Conservation (phyloP, 768 basidiomycete genomes). For the Cyclocybe aegerita region DNA sequence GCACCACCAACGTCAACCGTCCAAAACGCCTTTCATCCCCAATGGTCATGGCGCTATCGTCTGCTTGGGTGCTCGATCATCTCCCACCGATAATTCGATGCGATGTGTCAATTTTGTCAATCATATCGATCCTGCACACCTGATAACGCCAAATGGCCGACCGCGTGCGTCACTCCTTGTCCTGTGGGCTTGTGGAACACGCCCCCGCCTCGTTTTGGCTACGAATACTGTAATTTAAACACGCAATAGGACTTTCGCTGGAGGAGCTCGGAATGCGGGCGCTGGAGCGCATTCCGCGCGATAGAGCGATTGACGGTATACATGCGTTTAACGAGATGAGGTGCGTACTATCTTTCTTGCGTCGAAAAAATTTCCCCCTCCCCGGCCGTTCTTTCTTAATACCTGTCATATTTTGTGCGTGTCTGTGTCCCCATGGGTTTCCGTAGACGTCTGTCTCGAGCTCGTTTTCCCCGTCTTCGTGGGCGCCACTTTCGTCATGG, state of each 20-base stretch:
- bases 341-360: constrained; percentile 40
- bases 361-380: neutral
- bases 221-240: neutral
- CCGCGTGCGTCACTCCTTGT: neutral
- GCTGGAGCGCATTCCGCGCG: constrained; percentile 69
- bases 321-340: constrained; percentile 83
- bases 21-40: too few species aligned
- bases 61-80: too few species aligned
- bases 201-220: neutral
- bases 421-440: too few species aligned
- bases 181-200: neutral
- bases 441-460: too few species aligned
- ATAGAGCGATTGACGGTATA: constrained; percentile 80
- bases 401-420: neutral
- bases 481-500: too few species aligned
- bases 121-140: too few species aligned
- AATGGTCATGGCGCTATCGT: too few species aligned
- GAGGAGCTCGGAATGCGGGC: constrained; percentile 86
- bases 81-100: too few species aligned
- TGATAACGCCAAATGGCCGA: neutral
- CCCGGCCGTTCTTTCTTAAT: neutral
- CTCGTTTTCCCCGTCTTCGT: too few species aligned
- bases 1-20: too few species aligned
- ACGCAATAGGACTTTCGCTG: constrained; percentile 60
- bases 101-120: too few species aligned